Evolutionary conservation across 192 early-diverging fungal species (phyloP).

Genomic region (Coemansia sp.): DNA sequence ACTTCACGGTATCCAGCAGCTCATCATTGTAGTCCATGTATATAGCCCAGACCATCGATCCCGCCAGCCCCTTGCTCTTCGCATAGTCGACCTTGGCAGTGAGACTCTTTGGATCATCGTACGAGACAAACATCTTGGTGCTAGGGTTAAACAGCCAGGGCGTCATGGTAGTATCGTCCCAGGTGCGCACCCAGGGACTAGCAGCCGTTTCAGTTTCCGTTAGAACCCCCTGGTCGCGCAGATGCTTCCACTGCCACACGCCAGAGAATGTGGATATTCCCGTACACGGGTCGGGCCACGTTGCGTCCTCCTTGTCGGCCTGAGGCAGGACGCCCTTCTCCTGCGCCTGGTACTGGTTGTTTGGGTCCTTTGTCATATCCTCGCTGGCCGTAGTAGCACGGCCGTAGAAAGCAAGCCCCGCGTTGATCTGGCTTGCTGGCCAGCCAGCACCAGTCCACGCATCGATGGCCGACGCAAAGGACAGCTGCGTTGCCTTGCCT

Average conservation of each 20-base stretch:
- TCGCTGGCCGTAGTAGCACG: conserved; percentile 44
- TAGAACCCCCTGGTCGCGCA: conserved; percentile 57
- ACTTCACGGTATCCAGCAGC: conserved; percentile 40
- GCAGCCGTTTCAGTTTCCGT: conserved; percentile 21
- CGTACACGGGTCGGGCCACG: conserved; percentile 55
- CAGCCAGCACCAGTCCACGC: conserved; percentile 62
- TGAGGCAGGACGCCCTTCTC: conserved; percentile 19
- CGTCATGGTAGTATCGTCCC: conserved; percentile 61
- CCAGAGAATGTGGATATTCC: conserved; percentile 47
- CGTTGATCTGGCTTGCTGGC: conserved; percentile 60
- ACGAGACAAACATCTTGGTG: conserved; percentile 62
- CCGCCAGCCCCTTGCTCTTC: conserved; percentile 56
- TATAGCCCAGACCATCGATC: conserved; percentile 71
- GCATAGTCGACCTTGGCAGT: conserved; percentile 62
- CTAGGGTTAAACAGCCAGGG: conserved; percentile 72
- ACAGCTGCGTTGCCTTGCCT: conserved; percentile 37
- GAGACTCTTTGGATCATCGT: conserved; percentile 67
- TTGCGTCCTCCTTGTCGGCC: conserved; percentile 57
- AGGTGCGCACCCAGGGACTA: conserved; percentile 60
- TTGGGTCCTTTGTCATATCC: conserved; percentile 57
- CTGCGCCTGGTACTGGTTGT: conserved; percentile 49
- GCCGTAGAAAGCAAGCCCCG: conserved; percentile 67
- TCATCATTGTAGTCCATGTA: conserved; percentile 65
- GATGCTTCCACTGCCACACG: conserved; percentile 61
- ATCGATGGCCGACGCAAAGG: conserved; percentile 54